Evolutionary conservation across 2,329 filamentous ascomycete genomes (phyloP).

Genomic region (Knoxdaviesia capensis): DNA sequence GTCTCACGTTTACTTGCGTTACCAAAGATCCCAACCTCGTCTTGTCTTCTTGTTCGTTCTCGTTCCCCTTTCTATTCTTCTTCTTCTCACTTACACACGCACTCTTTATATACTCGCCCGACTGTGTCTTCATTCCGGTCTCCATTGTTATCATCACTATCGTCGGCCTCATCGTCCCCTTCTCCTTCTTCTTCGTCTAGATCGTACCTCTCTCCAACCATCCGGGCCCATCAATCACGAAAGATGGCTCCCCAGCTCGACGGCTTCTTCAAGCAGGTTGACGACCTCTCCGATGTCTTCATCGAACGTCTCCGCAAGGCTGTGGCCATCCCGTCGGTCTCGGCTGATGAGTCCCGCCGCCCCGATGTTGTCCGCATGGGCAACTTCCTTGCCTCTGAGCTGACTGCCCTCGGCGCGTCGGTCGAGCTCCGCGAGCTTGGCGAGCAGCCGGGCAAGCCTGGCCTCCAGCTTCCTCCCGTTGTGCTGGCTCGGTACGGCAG

Average conservation of each 20-base stretch:
- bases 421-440: conserved; percentile 77
- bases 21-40: conserved; percentile 1
- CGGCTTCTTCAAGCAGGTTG: conserved; percentile 82
- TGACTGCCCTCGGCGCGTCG: conserved; percentile 64
- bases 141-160: conserved; percentile 2
- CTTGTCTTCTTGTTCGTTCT: conserved; percentile 2
- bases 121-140: conserved; percentile 1
- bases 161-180: conserved; percentile 1
- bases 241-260: conserved; percentile 86
- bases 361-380: conserved; percentile 95
- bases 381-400: conserved; percentile 67
- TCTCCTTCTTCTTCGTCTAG: conserved; percentile 7
- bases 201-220: conserved; percentile 30
- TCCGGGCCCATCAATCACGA: conserved; percentile 38
- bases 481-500: conserved; percentile 82
- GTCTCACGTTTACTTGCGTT: too few relatives aligned
- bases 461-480: conserved; percentile 81
- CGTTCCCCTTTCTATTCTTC: conserved; percentile 5
- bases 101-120: too few relatives aligned
- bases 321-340: conserved; percentile 91
- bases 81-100: not conserved
- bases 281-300: conserved; percentile 58
- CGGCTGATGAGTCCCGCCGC: conserved; percentile 71
- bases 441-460: conserved; percentile 78
- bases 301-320: conserved; percentile 80